Conservation (phyloP, 164 flowering plant species). For the Cinnamomum chago region DNA sequence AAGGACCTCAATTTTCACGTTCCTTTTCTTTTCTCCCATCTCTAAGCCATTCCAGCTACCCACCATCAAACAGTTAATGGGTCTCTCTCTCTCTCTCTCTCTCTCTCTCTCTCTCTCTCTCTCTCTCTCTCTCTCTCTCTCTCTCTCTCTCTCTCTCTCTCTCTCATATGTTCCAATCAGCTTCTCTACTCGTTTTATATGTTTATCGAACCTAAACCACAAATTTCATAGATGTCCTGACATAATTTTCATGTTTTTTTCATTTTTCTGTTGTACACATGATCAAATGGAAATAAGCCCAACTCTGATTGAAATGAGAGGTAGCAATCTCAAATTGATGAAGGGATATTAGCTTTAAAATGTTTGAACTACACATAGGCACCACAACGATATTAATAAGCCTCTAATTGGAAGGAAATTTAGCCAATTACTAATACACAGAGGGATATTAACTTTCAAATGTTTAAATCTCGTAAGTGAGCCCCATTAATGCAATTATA, state of each 20-base stretch:
- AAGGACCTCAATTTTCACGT: conserved; percentile 11
- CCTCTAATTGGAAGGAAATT: not conserved
- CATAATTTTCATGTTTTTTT: too few relatives aligned
- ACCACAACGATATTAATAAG: not conserved
- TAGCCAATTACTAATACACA: too few relatives aligned
- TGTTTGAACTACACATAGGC: not conserved
- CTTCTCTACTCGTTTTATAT: too few relatives aligned
- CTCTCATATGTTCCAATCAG: too few relatives aligned
- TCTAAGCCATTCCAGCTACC: conserved; percentile 16
- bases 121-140: conserved; percentile 9
- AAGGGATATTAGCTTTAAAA: too few relatives aligned
- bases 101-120: conserved; percentile 12
- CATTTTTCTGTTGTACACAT: too few relatives aligned
- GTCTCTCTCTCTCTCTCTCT: conserved; percentile 1
- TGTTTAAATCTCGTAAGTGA: too few relatives aligned
- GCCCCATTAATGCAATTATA: too few relatives aligned
- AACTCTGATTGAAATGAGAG: not conserved
- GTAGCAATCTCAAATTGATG: too few relatives aligned
- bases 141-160: conserved; percentile 4
- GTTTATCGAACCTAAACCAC: not conserved
- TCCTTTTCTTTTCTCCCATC: conserved; percentile 14
- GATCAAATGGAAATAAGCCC: not conserved
- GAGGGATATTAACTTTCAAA: too few relatives aligned
- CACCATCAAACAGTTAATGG: conserved; percentile 20
- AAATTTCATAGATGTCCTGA: not conserved